Evolutionary conservation across 2,329 filamentous ascomycete species (phyloP).

Genomic region (Sarocladium brachiariae): DNA sequence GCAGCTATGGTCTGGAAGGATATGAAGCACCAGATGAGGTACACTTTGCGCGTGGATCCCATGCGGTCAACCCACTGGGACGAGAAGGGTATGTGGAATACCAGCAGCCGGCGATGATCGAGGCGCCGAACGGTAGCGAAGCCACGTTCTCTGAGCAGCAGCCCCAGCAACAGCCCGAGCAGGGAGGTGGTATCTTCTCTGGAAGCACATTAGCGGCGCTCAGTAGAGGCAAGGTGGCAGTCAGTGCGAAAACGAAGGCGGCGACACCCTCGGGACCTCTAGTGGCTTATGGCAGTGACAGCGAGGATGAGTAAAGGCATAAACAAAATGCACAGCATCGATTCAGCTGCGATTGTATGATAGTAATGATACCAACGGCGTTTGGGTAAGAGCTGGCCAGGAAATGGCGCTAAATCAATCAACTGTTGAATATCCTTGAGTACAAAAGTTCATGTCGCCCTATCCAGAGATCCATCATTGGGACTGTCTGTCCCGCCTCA

Average conservation of each 20-base stretch:
- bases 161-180: conserved; percentile 27
- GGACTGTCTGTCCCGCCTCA: conserved; percentile 67
- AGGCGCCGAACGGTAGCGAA: conserved; percentile 27
- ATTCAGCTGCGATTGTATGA: conserved; percentile 9
- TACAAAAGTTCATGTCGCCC: conserved; percentile 78
- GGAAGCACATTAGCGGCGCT: conserved; percentile 75
- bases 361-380: conserved; percentile 17
- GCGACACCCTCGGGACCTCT: conserved; percentile 58
- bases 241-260: conserved; percentile 48
- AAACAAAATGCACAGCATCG: too few species aligned
- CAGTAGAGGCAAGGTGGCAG: conserved; percentile 48
- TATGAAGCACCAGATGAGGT: conserved; percentile 94
- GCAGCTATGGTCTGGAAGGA: conserved; percentile 78
- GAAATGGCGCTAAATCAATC: conserved; percentile 35
- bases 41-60: conserved; percentile 77
- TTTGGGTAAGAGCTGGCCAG: conserved; percentile 1
- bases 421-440: conserved; percentile 83
- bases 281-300: conserved; percentile 85
- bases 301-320: conserved; percentile 52
- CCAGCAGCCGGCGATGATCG: conserved; percentile 52
- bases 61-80: conserved; percentile 54
- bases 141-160: conserved; percentile 29
- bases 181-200: conserved; percentile 65
- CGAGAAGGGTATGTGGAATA: conserved; percentile 55
- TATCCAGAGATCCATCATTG: conserved; percentile 75